These are phyloP conservation scores for Citrus sp. DNA, from an alignment of 345 rosid species.

Conservation along the genomic window DNA sequence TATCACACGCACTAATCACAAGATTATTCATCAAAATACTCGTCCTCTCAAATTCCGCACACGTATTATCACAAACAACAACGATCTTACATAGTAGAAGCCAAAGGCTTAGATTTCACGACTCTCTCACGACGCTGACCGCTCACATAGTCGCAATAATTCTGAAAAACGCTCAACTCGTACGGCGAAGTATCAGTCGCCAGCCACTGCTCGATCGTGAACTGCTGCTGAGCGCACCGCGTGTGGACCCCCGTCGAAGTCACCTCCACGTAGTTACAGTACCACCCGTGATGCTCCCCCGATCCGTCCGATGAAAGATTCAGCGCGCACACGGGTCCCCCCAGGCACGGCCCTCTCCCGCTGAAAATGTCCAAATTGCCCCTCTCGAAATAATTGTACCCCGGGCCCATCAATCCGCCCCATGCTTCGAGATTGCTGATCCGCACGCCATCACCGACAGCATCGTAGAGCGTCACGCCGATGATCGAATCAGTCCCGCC, in stretches of 20 bases:
- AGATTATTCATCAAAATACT: neutral
- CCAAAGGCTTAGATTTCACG: neutral
- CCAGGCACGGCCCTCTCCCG: constrained; percentile 61
- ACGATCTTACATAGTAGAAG: neutral
- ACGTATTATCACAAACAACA: neutral
- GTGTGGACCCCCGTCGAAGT: constrained; percentile 56
- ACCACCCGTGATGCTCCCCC: constrained; percentile 80
- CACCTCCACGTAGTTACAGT: constrained; percentile 82
- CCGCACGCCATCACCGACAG: constrained; percentile 33
- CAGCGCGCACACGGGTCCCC: constrained; percentile 53
- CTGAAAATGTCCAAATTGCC: constrained; percentile 88
- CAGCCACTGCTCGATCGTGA: constrained; percentile 89
- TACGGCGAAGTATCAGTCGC: constrained; percentile 62
- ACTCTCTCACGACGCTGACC: neutral
- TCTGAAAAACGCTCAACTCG: constrained; percentile 52
- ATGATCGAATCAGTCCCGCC: constrained; percentile 80
- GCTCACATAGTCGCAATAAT: constrained; percentile 30
- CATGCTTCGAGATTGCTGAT: constrained; percentile 55
- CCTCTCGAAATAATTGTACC: constrained; percentile 81
- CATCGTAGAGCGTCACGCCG: constrained; percentile 48
- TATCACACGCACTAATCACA: too few species aligned
- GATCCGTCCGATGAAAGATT: constrained; percentile 79
- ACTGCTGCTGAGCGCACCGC: constrained; percentile 48
- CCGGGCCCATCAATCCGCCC: constrained; percentile 87
- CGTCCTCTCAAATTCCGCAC: neutral